phyloP scores from a whole-genome alignment of 257 asterid genomes.

The Echium plantagineum region DNA sequence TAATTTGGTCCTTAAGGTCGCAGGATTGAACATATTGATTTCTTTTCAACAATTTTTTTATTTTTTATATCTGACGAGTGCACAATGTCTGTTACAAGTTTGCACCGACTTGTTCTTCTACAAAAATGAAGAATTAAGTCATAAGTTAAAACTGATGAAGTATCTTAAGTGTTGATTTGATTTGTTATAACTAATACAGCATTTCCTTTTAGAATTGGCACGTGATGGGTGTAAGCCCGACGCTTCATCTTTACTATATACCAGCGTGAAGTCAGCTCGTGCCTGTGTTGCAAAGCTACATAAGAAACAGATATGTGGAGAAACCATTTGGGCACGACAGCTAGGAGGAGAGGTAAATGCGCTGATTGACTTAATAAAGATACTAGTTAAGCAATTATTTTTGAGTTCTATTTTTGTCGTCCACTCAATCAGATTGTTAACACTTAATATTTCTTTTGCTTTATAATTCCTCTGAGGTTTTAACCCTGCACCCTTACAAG shows the following conservation, averaged over 20 bases:
- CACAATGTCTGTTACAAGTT: not conserved
- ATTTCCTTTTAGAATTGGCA: constrained; percentile 50
- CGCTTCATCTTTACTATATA: constrained; percentile 67
- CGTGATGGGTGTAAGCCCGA: constrained; percentile 75
- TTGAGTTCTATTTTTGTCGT: not conserved
- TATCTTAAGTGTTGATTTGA: not conserved
- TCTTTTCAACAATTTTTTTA: too few species aligned
- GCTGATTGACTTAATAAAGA: constrained; percentile 4
- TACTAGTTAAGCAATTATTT: not conserved
- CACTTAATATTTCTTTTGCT: too few species aligned
- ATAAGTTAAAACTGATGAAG: not conserved
- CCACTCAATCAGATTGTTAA: not conserved
- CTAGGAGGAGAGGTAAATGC: constrained; percentile 92
- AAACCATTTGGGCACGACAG: constrained; percentile 90
- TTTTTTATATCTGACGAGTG: not conserved
- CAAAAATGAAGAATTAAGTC: not conserved
- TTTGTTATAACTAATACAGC: not conserved
- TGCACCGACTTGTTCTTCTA: not conserved
- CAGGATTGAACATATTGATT: too few species aligned
- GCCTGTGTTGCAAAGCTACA: constrained; percentile 77
- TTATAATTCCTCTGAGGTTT: too few species aligned
- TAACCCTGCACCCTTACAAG: not conserved
- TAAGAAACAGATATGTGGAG: constrained; percentile 64
- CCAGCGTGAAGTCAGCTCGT: constrained; percentile 89
- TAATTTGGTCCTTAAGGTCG: too few species aligned